phyloP scores from a whole-genome alignment of 495 filamentous ascomycete species.

The Daldinia grandis region DNA sequence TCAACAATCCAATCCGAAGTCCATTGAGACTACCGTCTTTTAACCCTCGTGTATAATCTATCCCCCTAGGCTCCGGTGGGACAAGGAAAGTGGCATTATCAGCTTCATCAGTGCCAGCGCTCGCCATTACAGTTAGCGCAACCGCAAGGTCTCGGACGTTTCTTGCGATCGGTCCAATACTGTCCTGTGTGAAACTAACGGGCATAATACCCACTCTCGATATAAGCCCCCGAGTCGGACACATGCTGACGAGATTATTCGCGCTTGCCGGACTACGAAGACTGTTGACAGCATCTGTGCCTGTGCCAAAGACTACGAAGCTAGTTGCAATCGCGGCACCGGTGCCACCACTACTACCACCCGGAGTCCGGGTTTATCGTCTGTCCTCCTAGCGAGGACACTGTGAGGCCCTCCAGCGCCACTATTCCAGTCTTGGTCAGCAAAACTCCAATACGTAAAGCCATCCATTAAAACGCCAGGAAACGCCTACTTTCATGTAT shows the following conservation, averaged over 20 bases:
- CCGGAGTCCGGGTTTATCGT: conserved; percentile 70
- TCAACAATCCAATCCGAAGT: conserved; percentile 55
- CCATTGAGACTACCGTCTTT: conserved; percentile 50
- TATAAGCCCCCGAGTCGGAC: conserved; percentile 67
- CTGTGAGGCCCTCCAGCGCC: conserved; percentile 67
- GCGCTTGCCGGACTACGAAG: conserved; percentile 69
- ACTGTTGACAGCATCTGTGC: conserved; percentile 72
- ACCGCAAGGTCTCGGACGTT: conserved; percentile 62
- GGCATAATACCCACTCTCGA: conserved; percentile 64
- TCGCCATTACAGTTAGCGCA: conserved; percentile 65
- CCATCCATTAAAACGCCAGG: too few species aligned
- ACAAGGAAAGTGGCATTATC: conserved; percentile 56
- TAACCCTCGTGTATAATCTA: conserved; percentile 54
- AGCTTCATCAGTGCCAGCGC: conserved; percentile 53
- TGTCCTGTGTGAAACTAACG: conserved; percentile 69
- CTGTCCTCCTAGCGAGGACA: conserved; percentile 69
- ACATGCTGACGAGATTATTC: conserved; percentile 66
- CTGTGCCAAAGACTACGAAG: conserved; percentile 65
- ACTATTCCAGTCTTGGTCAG: conserved; percentile 43
- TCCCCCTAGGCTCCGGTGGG: conserved; percentile 44
- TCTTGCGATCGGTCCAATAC: conserved; percentile 66
- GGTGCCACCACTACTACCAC: conserved; percentile 70
- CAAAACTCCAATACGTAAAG: not conserved
- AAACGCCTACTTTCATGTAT: conserved; percentile 59
- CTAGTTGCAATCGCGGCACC: conserved; percentile 67